Evolutionary conservation across 1,284 basidiomycete species (phyloP).

Genomic region (Serendipita sp.): DNA sequence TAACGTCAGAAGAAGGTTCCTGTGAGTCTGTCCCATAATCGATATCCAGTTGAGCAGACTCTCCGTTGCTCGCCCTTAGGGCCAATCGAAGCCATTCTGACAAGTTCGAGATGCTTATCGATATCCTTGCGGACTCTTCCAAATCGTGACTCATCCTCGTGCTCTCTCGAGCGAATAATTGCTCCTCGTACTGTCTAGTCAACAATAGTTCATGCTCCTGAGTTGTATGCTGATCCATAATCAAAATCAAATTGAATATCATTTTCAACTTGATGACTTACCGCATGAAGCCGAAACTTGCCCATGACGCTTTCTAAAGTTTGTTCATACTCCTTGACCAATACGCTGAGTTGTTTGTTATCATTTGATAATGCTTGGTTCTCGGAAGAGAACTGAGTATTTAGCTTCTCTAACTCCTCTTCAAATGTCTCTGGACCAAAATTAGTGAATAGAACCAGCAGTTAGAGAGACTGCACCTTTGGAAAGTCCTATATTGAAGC

Average conservation of each 20-base stretch:
- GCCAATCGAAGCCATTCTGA: constrained; percentile 61
- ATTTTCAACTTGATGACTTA: constrained; percentile 30
- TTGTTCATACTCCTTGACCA: constrained; percentile 94
- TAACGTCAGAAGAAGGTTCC: constrained; percentile 32
- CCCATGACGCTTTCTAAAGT: constrained; percentile 93
- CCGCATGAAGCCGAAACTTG: constrained; percentile 82
- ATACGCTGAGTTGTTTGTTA: constrained; percentile 81
- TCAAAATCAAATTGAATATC: constrained; percentile 8
- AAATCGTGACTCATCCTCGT: constrained; percentile 52
- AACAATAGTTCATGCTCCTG: constrained; percentile 87
- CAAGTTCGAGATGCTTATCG: constrained; percentile 56
- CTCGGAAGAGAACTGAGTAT: constrained; percentile 65
- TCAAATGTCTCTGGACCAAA: constrained; percentile 67
- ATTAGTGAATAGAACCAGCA: background rate
- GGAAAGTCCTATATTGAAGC: constrained; percentile 86
- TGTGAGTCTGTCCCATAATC: constrained; percentile 19
- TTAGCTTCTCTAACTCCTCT: constrained; percentile 85
- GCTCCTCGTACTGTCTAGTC: constrained; percentile 81
- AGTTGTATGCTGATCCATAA: constrained; percentile 59
- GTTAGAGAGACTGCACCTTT: constrained; percentile 43
- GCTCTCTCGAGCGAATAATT: constrained; percentile 65
- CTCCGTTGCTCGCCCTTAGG: constrained; percentile 61
- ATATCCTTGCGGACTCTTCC: constrained; percentile 46
- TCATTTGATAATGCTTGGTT: constrained; percentile 83
- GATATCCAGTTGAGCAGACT: constrained; percentile 21